Percentiles rank a stretch among this genome's conserved stretches.
Evolutionary conservation across 176 grass and related monocot species (phyloP).

Genomic region (barley (Hordeum vulgare)): MorexV3_pseudomolecules_assembly NC_058524.1:577866080-577866579

Average conservation of each 20-base stretch:
- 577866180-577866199: not conserved
- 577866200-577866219: not conserved
- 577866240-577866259: not conserved
- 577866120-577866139: not conserved
- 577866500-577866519: not conserved
- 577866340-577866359: not conserved
- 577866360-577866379: not conserved
- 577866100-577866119: not conserved
- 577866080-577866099: constrained; percentile 42
- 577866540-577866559: not conserved
- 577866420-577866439: not conserved
- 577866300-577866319: not conserved
- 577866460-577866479: not conserved
- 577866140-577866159: not conserved
- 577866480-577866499: not conserved
- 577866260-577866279: not conserved
- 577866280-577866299: not conserved
- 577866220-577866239: not conserved
- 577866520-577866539: not conserved
- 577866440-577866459: not conserved
- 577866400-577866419: not conserved
- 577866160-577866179: not conserved
- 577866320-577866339: not conserved
- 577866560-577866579: not conserved
- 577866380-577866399: not conserved